These are phyloP conservation scores for Fusarium foetens DNA, from an alignment of 2,329 filamentous ascomycete genomes.

Conservation along the genomic window DNA sequence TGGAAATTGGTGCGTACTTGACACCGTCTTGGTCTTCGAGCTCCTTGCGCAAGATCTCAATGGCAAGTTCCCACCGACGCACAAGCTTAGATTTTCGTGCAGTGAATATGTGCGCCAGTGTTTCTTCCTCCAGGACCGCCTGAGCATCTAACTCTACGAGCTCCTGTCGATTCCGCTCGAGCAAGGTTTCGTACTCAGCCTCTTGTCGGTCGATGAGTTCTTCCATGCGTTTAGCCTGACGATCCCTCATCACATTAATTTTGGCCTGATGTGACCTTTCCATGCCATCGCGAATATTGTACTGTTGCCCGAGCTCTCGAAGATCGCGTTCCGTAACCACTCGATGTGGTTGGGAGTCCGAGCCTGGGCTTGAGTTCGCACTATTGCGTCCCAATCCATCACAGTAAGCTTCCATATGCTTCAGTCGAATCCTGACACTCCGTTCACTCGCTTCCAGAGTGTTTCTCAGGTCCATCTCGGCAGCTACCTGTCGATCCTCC, in stretches of 20 bases:
- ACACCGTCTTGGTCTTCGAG: conserved; percentile 58
- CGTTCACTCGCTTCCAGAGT: conserved; percentile 66
- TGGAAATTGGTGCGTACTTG: conserved; percentile 53
- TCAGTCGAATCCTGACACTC: conserved; percentile 67
- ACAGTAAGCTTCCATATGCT: conserved; percentile 75
- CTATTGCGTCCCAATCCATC: conserved; percentile 59
- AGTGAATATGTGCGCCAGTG: conserved; percentile 56
- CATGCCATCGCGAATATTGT: conserved; percentile 68
- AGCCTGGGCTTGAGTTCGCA: conserved; percentile 44
- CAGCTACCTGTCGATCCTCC: conserved; percentile 70
- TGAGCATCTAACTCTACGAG: conserved; percentile 58
- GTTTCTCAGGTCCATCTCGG: conserved; percentile 68
- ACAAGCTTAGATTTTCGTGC: conserved; percentile 57
- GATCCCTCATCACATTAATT: conserved; percentile 73
- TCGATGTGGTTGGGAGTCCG: conserved; percentile 54
- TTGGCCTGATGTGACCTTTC: conserved; percentile 67
- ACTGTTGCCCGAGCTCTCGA: conserved; percentile 68
- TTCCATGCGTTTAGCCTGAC: conserved; percentile 70
- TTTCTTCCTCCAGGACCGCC: conserved; percentile 62
- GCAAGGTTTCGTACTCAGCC: conserved; percentile 59
- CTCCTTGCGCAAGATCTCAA: conserved; percentile 64
- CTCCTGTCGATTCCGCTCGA: conserved; percentile 58
- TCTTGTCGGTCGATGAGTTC: conserved; percentile 66
- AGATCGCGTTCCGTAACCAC: conserved; percentile 69
- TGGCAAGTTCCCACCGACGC: conserved; percentile 63